These are phyloP conservation scores for Phragmites australis DNA, from an alignment of 176 grass and related monocot species.

Conservation along the genomic window DNA sequence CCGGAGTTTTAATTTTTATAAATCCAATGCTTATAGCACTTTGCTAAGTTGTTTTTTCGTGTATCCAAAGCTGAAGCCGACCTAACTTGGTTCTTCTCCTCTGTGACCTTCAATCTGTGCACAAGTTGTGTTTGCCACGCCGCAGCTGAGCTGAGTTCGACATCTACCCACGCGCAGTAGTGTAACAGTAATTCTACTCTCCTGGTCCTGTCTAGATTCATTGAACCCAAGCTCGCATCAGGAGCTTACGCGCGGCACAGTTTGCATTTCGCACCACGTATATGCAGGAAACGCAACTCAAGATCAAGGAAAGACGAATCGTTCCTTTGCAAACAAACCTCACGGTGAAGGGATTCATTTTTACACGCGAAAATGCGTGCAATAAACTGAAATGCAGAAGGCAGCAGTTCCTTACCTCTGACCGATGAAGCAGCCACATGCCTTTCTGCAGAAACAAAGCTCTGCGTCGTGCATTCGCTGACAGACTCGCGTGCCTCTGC, in stretches of 20 bases:
- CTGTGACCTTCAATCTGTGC: not conserved
- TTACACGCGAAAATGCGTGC: too few relatives aligned
- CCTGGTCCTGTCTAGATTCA: conserved; percentile 13
- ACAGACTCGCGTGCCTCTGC: too few relatives aligned
- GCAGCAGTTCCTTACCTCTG: not conserved
- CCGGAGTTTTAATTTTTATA: too few relatives aligned
- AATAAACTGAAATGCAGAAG: not conserved
- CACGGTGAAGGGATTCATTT: too few relatives aligned
- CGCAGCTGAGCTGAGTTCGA: not conserved
- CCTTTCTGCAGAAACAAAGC: too few relatives aligned
- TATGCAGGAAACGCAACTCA: too few relatives aligned
- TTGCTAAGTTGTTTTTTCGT: too few relatives aligned
- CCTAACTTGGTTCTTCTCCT: too few relatives aligned
- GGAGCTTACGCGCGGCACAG: not conserved
- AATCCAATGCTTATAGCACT: too few relatives aligned
- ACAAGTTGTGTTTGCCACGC: not conserved
- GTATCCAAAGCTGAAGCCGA: too few relatives aligned
- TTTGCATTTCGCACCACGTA: not conserved
- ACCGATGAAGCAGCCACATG: not conserved
- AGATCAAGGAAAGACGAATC: not conserved
- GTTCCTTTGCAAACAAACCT: too few relatives aligned
- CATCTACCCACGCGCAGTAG: not conserved
- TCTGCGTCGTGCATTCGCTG: too few relatives aligned
- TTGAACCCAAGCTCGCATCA: not conserved
- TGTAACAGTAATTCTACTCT: not conserved